A percentile compares a stretch with the other conserved stretches of the same genome.
phyloP scores from a whole-genome alignment of 2,329 filamentous ascomycete species.

The Fusarium mundagurra region DNA sequence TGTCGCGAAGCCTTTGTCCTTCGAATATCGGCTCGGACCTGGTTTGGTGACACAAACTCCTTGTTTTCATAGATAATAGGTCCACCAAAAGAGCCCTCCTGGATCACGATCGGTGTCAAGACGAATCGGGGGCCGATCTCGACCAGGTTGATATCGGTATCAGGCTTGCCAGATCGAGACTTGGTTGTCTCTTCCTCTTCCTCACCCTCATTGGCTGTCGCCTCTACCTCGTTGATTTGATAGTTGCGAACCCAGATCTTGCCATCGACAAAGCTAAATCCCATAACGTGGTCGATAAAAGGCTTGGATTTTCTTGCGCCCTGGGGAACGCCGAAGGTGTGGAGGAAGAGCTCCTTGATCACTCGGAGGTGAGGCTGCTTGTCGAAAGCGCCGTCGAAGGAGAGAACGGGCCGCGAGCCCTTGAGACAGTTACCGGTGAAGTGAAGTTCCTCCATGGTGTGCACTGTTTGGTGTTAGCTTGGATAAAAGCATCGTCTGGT shows the following conservation, averaged over 20 bases:
- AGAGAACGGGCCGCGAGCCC: conserved; percentile 88
- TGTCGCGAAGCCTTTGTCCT: conserved; percentile 80
- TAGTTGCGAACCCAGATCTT: conserved; percentile 98
- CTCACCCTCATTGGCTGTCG: conserved; percentile 54
- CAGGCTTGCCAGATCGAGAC: conserved; percentile 51
- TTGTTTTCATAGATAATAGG: conserved; percentile 99
- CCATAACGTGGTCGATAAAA: conserved; percentile 95
- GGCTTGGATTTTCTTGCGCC: conserved; percentile 91
- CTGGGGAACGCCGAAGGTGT: conserved; percentile 92
- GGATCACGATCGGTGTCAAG: conserved; percentile 91
- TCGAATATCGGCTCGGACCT: conserved; percentile 84
- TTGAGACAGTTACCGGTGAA: conserved; percentile 98
- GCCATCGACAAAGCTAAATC: conserved; percentile 88
- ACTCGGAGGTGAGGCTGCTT: conserved; percentile 80
- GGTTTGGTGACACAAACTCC: conserved; percentile 96
- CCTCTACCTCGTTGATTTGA: conserved; percentile 86
- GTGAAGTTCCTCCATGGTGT: conserved; percentile 96
- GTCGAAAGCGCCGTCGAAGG: conserved; percentile 90
- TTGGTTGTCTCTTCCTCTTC: conserved; percentile 58
- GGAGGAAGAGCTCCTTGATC: conserved; percentile 89
- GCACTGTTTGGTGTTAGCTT: conserved; percentile 64
- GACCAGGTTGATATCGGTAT: conserved; percentile 83
- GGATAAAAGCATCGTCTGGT: background rate
- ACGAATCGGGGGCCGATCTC: conserved; percentile 96
- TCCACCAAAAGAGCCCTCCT: conserved; percentile 93